Base-by-base conservation (phyloP, 1,284 basidiomycete genomes). In the Cutaneotrichosporon cavernicola region DNA sequence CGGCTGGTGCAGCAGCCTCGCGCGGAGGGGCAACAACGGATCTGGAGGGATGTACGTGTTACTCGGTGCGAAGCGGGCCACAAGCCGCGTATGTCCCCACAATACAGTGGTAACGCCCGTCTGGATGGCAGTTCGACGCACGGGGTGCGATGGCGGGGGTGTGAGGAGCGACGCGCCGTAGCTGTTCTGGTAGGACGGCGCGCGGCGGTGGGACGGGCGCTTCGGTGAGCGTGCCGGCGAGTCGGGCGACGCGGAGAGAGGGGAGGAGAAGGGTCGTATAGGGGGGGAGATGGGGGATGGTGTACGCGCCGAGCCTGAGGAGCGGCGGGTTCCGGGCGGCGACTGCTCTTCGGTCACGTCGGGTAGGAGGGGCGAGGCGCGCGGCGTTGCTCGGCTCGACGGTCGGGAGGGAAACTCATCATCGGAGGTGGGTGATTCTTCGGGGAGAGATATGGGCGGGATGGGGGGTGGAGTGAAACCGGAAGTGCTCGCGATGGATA, bases 1-100 rank as follows among this genome's bases (percentile, higher is more conserved):
- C 0, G 80, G 80, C 61, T 79, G 78, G 58, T 80, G 79, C 2
- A 81, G 70, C 16, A 82, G 66, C 18, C 73, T 63, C 5, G 77
- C 72, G 10, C 78, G 73, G 2, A 82, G 75, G 1, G 81, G 80
- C 21, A 82, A 68, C 47, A 82, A 66, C 0, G 81, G 79, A 53
- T 82, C 81, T 21, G 81, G 80, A 0, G 81, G 81, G 50, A 82
- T 80, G 60, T 81, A 76, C 4, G 73, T 63, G 26, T 74, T 70
- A 0, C 80, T 79, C 31, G 81, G 81, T 22, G 79, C 74, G 50
- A 82, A 79, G 3, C 73, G 74, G 0, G 75, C 80, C 9, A 75
- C 67, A 3, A 81, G 70, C 1, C 75, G 76, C 8, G 78, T 76
- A 49, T 80, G 75, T 0, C 80, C 80, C 80, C 80, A 81, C 2